These are phyloP conservation scores for Pseudogymnoascus sp. DNA, from an alignment of 2,329 filamentous ascomycete genomes.

Conservation along the genomic window DNA sequence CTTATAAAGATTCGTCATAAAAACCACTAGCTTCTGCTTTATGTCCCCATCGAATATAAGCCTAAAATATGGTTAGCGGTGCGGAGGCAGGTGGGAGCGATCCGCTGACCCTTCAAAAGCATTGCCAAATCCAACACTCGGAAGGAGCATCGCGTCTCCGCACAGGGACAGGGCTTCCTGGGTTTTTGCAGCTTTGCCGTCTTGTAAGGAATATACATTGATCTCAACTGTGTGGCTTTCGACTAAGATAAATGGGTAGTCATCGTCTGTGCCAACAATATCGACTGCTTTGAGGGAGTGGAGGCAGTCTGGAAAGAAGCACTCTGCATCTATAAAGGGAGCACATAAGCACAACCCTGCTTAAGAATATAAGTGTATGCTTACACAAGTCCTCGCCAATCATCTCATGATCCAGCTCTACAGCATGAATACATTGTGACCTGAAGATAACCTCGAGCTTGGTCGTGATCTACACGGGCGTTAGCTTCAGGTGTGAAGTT, in stretches of 20 bases:
- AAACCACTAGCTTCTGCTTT: slow-evolving; percentile 24
- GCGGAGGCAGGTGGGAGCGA: neutral
- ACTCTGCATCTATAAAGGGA: neutral
- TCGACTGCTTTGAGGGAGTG: slow-evolving; percentile 10
- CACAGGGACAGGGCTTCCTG: neutral
- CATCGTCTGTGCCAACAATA: neutral
- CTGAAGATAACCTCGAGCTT: neutral
- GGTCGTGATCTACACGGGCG: neutral
- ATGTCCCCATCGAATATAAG: slow-evolving; percentile 26
- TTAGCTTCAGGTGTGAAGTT: neutral
- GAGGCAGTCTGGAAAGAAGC: neutral
- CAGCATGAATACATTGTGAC: neutral
- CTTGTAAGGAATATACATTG: neutral
- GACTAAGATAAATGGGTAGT: neutral
- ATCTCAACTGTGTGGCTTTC: neutral
- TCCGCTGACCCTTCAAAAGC: neutral
- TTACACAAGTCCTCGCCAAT: neutral
- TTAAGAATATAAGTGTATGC: neutral
- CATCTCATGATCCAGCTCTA: neutral
- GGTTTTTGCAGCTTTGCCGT: neutral
- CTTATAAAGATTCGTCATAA: slow-evolving; percentile 21
- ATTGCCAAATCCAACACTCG: neutral
- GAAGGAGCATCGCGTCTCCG: neutral
- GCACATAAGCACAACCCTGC: neutral
- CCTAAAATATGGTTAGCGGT: slow-evolving; percentile 13